phyloP scores from a whole-genome alignment of 2,329 filamentous ascomycete genomes.

The Fusarium sp. region DNA sequence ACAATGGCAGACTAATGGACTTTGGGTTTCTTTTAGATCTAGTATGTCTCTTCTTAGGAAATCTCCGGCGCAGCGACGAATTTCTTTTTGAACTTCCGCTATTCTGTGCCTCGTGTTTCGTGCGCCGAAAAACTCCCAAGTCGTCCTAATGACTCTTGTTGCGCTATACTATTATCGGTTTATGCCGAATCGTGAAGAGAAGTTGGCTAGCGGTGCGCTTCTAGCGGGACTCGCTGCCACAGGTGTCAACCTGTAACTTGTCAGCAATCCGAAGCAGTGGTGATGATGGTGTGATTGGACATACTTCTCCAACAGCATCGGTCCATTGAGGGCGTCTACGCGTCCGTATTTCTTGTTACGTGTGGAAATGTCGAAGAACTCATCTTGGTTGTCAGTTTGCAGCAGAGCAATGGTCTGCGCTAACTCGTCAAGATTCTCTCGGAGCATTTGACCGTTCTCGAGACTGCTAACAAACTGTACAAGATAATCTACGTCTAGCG shows the following conservation, averaged over 20 bases:
- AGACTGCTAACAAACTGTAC: conserved; percentile 88
- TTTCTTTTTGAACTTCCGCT: background rate
- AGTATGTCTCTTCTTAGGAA: background rate
- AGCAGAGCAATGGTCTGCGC: conserved; percentile 93
- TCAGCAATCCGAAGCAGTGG: conserved; percentile 4
- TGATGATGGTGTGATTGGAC: conserved; percentile 37
- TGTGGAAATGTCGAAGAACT: conserved; percentile 93
- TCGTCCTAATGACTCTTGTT: conserved; percentile 13
- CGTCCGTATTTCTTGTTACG: conserved; percentile 94
- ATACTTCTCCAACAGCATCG: conserved; percentile 91
- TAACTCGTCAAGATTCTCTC: conserved; percentile 90
- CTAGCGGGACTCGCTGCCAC: conserved; percentile 70
- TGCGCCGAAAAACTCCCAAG: background rate
- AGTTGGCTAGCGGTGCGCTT: conserved; percentile 74
- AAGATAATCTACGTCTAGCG: conserved; percentile 86
- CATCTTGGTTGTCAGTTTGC: conserved; percentile 89
- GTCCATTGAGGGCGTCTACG: conserved; percentile 91
- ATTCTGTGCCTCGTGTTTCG: background rate
- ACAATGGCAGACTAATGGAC: background rate
- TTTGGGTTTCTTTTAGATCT: background rate
- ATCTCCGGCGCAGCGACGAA: background rate
- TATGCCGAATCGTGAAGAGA: conserved; percentile 82
- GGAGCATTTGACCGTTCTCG: conserved; percentile 85
- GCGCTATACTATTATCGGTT: conserved; percentile 51
- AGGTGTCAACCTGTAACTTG: conserved; percentile 69